Percentiles rank a stretch among this genome's conserved stretches.
phyloP scores from a whole-genome alignment of 495 filamentous ascomycete species.

The Aspergillus conjunctus region DNA sequence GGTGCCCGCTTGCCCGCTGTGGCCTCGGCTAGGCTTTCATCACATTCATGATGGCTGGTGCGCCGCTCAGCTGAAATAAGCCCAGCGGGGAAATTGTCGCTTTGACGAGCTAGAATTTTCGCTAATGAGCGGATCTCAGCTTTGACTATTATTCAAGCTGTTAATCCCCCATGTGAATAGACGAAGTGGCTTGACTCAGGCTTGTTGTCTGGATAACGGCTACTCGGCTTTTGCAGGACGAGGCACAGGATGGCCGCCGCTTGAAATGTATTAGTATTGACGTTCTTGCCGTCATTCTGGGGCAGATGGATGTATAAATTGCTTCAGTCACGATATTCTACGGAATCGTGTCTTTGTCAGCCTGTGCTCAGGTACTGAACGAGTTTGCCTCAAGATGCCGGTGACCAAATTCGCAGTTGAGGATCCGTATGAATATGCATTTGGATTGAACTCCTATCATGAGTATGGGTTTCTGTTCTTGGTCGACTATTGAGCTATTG shows the following conservation, averaged over 20 bases:
- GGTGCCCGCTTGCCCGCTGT: neutral
- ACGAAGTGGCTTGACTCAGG: constrained; percentile 2
- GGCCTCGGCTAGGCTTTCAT: neutral
- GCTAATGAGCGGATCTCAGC: neutral
- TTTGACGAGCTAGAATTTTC: no score
- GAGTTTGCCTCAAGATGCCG: neutral
- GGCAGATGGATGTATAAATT: neutral
- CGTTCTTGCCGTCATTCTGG: neutral
- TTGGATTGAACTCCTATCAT: constrained; percentile 10
- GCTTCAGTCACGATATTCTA: neutral
- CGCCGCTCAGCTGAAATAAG: neutral
- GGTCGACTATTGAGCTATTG: neutral
- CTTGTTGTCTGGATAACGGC: neutral
- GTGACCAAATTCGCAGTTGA: constrained; percentile 3
- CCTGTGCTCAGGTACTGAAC: neutral
- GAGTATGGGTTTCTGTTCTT: neutral
- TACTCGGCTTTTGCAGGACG: constrained; percentile 1
- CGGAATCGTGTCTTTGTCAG: neutral
- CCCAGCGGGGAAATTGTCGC: neutral
- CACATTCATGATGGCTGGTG: constrained; percentile 1
- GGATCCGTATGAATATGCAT: constrained; percentile 5
- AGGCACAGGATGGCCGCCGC: neutral
- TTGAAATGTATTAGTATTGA: neutral
- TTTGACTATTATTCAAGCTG: neutral
- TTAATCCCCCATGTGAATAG: neutral